Conservation (phyloP, 768 basidiomycete genomes). For the Daedaleopsis sinensis region DNA sequence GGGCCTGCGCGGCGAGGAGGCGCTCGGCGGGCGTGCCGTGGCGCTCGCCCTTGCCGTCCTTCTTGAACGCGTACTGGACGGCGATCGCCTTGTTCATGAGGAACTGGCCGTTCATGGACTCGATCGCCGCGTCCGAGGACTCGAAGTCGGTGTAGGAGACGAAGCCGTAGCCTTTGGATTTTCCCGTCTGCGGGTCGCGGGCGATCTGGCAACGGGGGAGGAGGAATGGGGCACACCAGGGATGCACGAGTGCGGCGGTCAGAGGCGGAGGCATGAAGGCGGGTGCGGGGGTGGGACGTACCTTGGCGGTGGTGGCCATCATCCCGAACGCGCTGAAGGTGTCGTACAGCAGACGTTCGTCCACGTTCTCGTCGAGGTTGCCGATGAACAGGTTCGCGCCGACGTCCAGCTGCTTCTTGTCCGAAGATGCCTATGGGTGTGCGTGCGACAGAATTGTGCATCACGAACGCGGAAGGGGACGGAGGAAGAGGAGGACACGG, state of each 20-base stretch:
- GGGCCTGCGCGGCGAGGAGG: constrained; percentile 91
- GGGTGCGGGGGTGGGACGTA: constrained; percentile 35
- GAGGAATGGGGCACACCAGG: constrained; percentile 1
- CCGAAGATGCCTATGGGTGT: constrained; percentile 80
- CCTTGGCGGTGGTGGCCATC: constrained; percentile 91
- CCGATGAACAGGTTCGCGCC: constrained; percentile 99
- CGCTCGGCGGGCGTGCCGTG: constrained; percentile 98
- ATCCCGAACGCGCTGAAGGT: constrained; percentile 85
- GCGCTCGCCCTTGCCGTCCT: constrained; percentile 97
- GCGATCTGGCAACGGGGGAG: constrained; percentile 64
- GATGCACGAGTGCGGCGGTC: not conserved
- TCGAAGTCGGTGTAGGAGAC: constrained; percentile 98
- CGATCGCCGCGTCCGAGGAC: constrained; percentile 92
- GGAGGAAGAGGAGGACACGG: constrained; percentile 19
- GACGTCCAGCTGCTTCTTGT: constrained; percentile 97
- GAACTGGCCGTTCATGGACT: constrained; percentile 97
- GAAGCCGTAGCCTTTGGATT: constrained; percentile 97
- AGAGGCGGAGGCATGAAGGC: constrained; percentile 6
- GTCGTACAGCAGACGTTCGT: constrained; percentile 90
- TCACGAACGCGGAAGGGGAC: not conserved
- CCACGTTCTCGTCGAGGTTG: constrained; percentile 93
- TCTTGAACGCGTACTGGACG: constrained; percentile 99
- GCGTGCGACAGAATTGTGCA: constrained; percentile 5
- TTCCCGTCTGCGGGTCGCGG: constrained; percentile 80
- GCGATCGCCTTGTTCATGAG: constrained; percentile 98